Evolutionary conservation across 306 rosid genomes (phyloP), one percentile per base, ranked within the genome.

Genomic region (Trifolium subterraneum): DNA sequence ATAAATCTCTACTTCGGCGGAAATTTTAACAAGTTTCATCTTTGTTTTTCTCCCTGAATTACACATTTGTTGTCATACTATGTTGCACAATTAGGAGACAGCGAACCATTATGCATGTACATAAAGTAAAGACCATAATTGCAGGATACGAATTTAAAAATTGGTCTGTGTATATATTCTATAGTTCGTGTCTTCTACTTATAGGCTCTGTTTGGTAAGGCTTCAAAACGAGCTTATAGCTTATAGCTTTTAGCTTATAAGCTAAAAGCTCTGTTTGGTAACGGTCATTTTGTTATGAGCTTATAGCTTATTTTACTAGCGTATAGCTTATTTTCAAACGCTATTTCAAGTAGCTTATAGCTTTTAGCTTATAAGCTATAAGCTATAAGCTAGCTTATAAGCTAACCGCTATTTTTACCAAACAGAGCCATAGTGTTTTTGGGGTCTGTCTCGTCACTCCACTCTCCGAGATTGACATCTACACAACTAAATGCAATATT

Each of bases 51-150:
- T 9, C 19, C 5, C 7, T 39, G 25, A 67, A 58, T 47, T 22
- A 67, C 38, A 56, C 47, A n/a, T 14, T 39, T 35, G n/a, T 64
- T 73, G 9, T 45, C 63, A 65, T 56, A 44, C 62, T 9, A 18
- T 62, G 67, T 13, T 23, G 18, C 16, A 44, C 60, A 65, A 20
- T 23, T 60, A 72, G 59, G 33, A 55, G 63, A 45, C 63, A 6
- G 7, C 22, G 31, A 52, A 23, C 35, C 36, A 22, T 64, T 65
- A 20, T 68, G 38, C 5, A 69, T 60, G 18, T 52, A 18, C 35
- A 78, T 72, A 52, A 51, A 63, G 41, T 20, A 29, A 63, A 16
- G 19, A 25, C 15, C 66, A 71, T 25, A 62, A 50, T 16, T 35
- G 8, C 8, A 10, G 47, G 5, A 41, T 12, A 41, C 47, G 11